These are phyloP conservation scores for Elongisporangium anandrum DNA, from an alignment of 352 stramenopile genomes.

Conservation along the genomic window DNA sequence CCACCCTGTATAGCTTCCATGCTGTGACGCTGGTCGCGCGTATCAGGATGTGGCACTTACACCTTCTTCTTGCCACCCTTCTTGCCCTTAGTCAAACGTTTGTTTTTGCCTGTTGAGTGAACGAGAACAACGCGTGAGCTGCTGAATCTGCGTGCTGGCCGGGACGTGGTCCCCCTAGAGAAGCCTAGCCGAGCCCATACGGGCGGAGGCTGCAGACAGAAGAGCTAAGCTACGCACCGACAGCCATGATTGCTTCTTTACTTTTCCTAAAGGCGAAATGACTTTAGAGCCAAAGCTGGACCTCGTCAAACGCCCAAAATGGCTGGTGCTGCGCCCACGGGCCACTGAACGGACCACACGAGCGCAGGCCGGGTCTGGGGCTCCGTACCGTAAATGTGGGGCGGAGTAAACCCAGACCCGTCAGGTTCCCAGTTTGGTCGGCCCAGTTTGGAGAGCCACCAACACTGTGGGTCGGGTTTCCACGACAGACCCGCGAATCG, in stretches of 20 bases:
- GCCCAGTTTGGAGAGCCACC: not conserved
- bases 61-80: constrained; percentile 92
- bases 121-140: constrained; percentile 3
- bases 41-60: constrained; percentile 39
- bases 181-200: not conserved
- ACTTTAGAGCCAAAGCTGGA: constrained; percentile 17
- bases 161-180: not conserved
- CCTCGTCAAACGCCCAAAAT: constrained; percentile 28
- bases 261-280: constrained; percentile 89
- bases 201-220: too few species aligned
- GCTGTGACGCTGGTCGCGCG: too few species aligned
- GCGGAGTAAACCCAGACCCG: not conserved
- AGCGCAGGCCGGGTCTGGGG: constrained; percentile 3
- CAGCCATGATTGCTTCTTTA: constrained; percentile 85
- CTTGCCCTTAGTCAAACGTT: constrained; percentile 90
- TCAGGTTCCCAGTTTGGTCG: not conserved
- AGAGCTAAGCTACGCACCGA: constrained; percentile 46
- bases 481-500: not conserved
- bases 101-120: constrained; percentile 79
- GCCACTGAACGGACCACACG: constrained; percentile 16
- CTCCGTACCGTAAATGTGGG: not conserved
- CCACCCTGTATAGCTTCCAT: not conserved
- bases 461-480: not conserved
- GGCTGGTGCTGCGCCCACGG: constrained; percentile 46
- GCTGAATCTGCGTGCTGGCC: not conserved